A percentile compares a stretch with the other conserved stretches of the same genome.
Conservation (phyloP, 257 asterid genomes). For the Paraleonurus japonicus region DNA sequence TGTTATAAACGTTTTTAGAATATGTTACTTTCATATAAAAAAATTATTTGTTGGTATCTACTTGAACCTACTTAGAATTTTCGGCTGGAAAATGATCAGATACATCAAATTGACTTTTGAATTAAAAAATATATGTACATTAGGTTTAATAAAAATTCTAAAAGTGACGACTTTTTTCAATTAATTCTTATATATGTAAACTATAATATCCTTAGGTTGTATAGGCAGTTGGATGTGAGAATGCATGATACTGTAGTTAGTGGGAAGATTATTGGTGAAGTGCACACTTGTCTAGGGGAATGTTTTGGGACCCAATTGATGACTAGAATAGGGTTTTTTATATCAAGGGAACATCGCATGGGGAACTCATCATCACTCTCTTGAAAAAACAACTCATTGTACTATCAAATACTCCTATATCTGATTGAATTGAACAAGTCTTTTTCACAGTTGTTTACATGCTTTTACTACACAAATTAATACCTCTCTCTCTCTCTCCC, state of each 20-base stretch:
- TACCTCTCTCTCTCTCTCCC: not conserved
- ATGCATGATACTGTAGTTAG: conserved; percentile 12
- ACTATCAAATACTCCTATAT: not conserved
- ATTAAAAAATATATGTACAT: too few relatives aligned
- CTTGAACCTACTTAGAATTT: too few relatives aligned
- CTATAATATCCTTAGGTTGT: too few relatives aligned
- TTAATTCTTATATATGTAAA: too few relatives aligned
- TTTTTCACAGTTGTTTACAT: not conserved
- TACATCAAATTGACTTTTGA: too few relatives aligned
- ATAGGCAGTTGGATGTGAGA: too few relatives aligned
- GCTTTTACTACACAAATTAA: not conserved
- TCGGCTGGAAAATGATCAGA: too few relatives aligned
- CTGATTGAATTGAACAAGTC: conserved; percentile 29
- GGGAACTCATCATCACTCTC: conserved; percentile 41
- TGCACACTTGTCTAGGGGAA: conserved; percentile 38
- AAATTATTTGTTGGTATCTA: too few relatives aligned
- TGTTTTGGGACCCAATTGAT: conserved; percentile 36
- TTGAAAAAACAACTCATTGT: not conserved
- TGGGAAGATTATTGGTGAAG: conserved; percentile 5
- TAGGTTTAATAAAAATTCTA: too few relatives aligned
- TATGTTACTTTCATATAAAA: too few relatives aligned
- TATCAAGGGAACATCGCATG: conserved; percentile 48
- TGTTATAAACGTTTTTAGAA: too few relatives aligned
- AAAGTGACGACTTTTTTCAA: too few relatives aligned
- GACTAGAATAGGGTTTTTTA: conserved; percentile 30